Evolutionary conservation across 768 basidiomycete genomes (phyloP).

Genomic region (Obba rivulosa): DNA sequence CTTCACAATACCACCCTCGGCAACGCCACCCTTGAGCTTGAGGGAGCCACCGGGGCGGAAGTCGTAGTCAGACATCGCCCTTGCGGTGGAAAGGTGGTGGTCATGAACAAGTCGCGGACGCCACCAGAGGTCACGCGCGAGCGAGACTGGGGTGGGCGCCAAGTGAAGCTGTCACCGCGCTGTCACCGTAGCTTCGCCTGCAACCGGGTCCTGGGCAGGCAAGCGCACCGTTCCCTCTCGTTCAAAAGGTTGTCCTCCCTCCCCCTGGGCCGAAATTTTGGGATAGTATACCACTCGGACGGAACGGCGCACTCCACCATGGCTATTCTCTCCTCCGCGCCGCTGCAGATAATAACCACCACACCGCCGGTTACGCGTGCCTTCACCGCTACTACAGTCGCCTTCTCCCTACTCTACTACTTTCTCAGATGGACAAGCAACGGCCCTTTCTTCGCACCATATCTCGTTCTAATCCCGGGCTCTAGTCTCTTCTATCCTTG

Average conservation of each 20-base stretch:
- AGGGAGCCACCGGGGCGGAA: slow-evolving; percentile 82
- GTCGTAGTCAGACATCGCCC: slow-evolving; percentile 77
- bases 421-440: slow-evolving; percentile 57
- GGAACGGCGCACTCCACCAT: slow-evolving; percentile 35
- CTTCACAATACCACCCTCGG: slow-evolving; percentile 76
- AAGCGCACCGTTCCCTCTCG: not conserved
- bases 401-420: slow-evolving; percentile 53
- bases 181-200: not conserved
- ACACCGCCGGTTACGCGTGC: slow-evolving; percentile 76
- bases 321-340: slow-evolving; percentile 69
- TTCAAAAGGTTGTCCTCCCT: too few species aligned
- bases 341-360: slow-evolving; percentile 60
- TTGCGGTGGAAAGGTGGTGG: slow-evolving; percentile 12
- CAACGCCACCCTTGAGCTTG: slow-evolving; percentile 81
- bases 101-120: slow-evolving; percentile 13
- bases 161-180: not conserved
- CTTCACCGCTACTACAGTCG: slow-evolving; percentile 58
- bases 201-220: too few species aligned
- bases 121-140: slow-evolving; percentile 17
- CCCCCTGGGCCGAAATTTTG: not conserved
- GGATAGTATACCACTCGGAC: not conserved
- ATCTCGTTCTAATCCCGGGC: slow-evolving; percentile 79
- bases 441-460: slow-evolving; percentile 42
- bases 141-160: not conserved
- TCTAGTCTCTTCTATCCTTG: slow-evolving; percentile 82